These are phyloP conservation scores for Lactifluus pinguis DNA, from an alignment of 768 basidiomycete species.

Conservation along the genomic window DNA sequence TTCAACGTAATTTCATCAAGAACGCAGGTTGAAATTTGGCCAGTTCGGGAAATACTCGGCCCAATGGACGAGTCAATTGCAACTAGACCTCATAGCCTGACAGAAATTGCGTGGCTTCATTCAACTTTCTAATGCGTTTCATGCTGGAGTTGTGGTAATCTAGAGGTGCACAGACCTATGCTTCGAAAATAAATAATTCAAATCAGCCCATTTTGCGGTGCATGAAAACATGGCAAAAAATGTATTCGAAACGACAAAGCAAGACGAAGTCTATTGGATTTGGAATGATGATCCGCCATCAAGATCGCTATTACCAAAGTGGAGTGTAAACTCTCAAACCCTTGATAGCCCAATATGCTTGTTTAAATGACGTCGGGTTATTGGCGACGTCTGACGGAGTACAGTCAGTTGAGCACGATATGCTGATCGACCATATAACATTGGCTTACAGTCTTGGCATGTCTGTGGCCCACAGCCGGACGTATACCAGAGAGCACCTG, in stretches of 20 bases:
- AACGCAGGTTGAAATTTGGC: no score
- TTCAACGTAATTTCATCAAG: no score
- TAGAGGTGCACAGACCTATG: no score
- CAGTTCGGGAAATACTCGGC: no score
- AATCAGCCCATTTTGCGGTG: not conserved
- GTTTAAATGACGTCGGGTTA: constrained; percentile 45
- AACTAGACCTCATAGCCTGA: no score
- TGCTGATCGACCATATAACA: not conserved
- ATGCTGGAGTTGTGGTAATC: no score
- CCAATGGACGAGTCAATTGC: no score
- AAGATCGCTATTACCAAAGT: not conserved
- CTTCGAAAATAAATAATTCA: not conserved
- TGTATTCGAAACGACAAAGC: not conserved
- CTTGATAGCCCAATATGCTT: constrained; percentile 67
- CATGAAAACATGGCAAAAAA: no score
- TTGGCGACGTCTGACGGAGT: constrained; percentile 42
- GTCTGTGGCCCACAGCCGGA: constrained; percentile 31
- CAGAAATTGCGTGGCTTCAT: no score
- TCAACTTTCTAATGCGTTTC: no score
- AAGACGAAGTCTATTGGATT: not conserved
- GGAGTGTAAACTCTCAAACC: constrained; percentile 46
- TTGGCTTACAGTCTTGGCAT: constrained; percentile 42
- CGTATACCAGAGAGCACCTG: not conserved
- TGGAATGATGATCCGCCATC: not conserved
- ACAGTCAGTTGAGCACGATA: not conserved